phyloP scores from a whole-genome alignment of 192 early-diverging fungal species.

The Thoreauomyces humboldtii region DNA sequence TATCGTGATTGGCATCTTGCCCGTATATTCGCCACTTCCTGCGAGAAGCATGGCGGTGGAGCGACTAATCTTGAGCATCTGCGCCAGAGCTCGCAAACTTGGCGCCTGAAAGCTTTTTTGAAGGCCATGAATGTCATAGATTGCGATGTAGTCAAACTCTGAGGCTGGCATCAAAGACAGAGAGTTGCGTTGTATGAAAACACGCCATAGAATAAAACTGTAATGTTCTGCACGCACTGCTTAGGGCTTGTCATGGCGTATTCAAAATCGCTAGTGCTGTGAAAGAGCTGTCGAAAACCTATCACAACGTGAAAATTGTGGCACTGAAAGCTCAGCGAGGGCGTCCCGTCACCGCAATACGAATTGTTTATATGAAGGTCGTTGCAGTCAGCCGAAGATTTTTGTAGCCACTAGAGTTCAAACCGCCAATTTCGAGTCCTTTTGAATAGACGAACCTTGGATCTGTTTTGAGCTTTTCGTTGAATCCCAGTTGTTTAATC shows the following conservation, averaged over 20 bases:
- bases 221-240: too few relatives aligned
- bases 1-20: constrained; percentile 5
- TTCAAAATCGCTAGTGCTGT: too few relatives aligned
- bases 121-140: background rate
- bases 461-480: constrained; percentile 3
- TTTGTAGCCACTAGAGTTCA: background rate
- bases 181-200: background rate
- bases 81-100: constrained; percentile 3
- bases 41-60: constrained; percentile 9
- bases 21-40: constrained; percentile 1
- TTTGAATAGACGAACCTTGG: constrained; percentile 3
- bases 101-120: background rate
- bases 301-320: too few relatives aligned
- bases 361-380: background rate
- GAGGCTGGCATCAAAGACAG: background rate
- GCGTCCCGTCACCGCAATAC: too few relatives aligned
- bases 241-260: too few relatives aligned
- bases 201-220: background rate
- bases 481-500: background rate
- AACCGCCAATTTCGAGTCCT: constrained; percentile 2
- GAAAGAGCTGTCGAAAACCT: too few relatives aligned
- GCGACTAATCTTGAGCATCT: constrained; percentile 8
- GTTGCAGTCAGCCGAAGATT: background rate
- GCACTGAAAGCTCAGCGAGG: too few relatives aligned
- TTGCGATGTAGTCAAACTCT: background rate